These are phyloP conservation scores for Selaginella moellendorffii DNA, from an alignment of 75 land plant species.

Conservation along the genomic window DNA sequence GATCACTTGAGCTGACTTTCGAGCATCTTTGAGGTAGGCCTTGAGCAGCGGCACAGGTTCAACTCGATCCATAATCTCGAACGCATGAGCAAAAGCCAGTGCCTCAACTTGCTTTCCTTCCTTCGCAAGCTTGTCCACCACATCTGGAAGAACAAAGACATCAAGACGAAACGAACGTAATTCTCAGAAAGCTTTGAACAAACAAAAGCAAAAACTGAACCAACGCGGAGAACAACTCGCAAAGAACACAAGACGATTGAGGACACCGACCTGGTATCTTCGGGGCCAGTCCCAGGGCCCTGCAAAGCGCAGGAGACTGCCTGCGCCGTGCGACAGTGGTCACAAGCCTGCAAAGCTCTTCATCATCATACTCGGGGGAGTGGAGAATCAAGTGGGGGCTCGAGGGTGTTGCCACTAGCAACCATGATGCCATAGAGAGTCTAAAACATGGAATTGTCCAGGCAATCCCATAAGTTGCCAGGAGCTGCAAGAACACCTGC, in stretches of 20 bases:
- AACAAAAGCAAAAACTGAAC: too few relatives aligned
- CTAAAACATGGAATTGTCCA: too few relatives aligned
- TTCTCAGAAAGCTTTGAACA: too few relatives aligned
- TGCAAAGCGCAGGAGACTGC: slow-evolving; percentile 65
- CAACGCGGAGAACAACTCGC: too few relatives aligned
- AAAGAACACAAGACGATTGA: too few relatives aligned
- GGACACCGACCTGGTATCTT: slow-evolving; percentile 87
- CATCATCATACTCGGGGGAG: slow-evolving; percentile 67
- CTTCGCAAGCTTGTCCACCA: slow-evolving; percentile 10
- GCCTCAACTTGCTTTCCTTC: slow-evolving; percentile 7
- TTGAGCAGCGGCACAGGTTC: neutral
- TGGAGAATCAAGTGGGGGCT: too few relatives aligned
- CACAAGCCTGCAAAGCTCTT: slow-evolving; percentile 56
- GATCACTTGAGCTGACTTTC: slow-evolving; percentile 26
- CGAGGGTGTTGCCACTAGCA: too few relatives aligned
- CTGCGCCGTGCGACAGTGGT: slow-evolving; percentile 69
- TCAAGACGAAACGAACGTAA: too few relatives aligned
- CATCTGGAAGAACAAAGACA: too few relatives aligned
- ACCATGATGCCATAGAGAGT: too few relatives aligned
- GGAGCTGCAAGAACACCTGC: slow-evolving; percentile 77
- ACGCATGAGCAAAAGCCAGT: slow-evolving; percentile 9
- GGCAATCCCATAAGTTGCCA: slow-evolving; percentile 67
- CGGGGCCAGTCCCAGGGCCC: slow-evolving; percentile 58
- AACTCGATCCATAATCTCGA: slow-evolving; percentile 10
- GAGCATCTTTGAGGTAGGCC: neutral